A percentile compares a stretch with the other conserved stretches of the same genome.
Evolutionary conservation across 78 protist species (phyloP).

Genomic region (Tieghemostelium lacteum): DNA sequence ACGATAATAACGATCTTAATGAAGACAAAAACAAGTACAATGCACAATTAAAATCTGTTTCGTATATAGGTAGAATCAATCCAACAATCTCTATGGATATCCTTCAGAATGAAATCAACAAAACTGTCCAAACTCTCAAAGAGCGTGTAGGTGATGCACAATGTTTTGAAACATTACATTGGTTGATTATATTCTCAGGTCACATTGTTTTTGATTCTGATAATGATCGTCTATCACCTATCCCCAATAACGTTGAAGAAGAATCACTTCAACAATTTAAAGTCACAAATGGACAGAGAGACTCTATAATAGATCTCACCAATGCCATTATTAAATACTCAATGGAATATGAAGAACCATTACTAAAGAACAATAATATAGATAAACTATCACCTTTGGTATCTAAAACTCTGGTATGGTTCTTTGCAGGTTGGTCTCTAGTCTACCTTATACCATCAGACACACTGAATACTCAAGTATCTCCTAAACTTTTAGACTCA

Average conservation of each 20-base stretch:
- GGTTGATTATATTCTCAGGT: conserved; percentile 60
- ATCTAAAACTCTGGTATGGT: conserved; percentile 46
- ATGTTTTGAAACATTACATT: conserved; percentile 36
- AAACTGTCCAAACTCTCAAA: neutral
- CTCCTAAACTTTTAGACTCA: neutral
- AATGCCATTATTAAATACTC: conserved; percentile 23
- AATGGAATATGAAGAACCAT: conserved; percentile 46
- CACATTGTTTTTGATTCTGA: conserved; percentile 49
- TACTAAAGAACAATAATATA: neutral
- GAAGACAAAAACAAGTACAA: conserved; percentile 68
- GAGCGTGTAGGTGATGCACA: neutral
- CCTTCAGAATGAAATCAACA: conserved; percentile 16
- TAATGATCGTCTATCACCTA: neutral
- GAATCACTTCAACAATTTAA: conserved; percentile 14
- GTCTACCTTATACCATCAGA: conserved; percentile 40
- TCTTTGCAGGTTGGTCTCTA: conserved; percentile 37
- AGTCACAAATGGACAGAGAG: neutral
- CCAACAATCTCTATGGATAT: conserved; percentile 44
- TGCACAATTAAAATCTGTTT: conserved; percentile 37
- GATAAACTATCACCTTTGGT: conserved; percentile 26
- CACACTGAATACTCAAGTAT: neutral
- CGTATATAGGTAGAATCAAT: conserved; percentile 63
- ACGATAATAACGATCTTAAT: conserved; percentile 28
- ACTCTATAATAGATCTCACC: conserved; percentile 18
- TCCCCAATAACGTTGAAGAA: conserved; percentile 38